A percentile compares a stretch with the other conserved stretches of the same genome.
These are phyloP conservation scores for Ustilago cynodontis DNA, from an alignment of 1,284 basidiomycete species.

Conservation along the genomic window DNA sequence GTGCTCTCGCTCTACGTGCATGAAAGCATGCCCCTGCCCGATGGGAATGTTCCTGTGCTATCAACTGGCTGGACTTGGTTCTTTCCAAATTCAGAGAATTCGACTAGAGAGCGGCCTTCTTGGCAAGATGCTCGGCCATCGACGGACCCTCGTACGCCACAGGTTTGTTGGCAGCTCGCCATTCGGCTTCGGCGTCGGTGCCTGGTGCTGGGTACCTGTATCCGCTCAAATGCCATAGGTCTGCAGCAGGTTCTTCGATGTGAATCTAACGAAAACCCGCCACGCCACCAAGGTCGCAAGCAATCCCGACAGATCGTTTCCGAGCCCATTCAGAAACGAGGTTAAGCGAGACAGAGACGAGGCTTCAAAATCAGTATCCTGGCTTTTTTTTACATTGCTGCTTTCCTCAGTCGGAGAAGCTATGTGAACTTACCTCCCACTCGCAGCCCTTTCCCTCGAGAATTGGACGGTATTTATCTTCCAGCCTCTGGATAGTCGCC, in stretches of 20 bases:
- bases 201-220: constrained; percentile 28
- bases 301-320: background rate
- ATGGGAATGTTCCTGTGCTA: no score
- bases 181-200: constrained; percentile 25
- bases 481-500: background rate
- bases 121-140: constrained; percentile 25
- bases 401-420: no score
- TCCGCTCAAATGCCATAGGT: constrained; percentile 30
- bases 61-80: no score
- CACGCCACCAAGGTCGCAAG: background rate
- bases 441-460: no score
- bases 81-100: background rate
- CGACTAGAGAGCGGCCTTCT: constrained; percentile 2
- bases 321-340: no score
- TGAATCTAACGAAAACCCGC: constrained; percentile 20
- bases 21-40: no score
- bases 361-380: no score
- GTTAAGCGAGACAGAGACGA: no score
- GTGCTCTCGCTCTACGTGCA: no score
- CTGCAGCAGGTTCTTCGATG: constrained; percentile 41
- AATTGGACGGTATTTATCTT: no score
- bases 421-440: no score
- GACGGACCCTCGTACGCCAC: constrained; percentile 28
- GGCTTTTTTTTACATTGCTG: no score
- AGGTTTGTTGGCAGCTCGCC: constrained; percentile 26